Evolutionary conservation across 1,284 basidiomycete genomes (phyloP).

Genomic region (Melampsora occidentalis): DNA sequence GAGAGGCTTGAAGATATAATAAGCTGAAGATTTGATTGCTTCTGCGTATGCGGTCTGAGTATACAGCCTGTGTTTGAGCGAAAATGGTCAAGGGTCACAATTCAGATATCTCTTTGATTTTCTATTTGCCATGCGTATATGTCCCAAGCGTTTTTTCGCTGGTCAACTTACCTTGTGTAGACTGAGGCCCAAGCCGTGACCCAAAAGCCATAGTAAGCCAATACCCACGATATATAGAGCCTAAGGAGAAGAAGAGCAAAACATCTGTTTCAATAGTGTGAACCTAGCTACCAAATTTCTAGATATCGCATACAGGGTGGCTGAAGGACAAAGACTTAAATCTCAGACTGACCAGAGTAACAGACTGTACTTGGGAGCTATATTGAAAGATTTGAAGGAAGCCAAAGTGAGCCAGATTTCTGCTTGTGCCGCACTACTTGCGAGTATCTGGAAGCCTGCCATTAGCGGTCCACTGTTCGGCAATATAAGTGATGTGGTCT

Average conservation of each 20-base stretch:
- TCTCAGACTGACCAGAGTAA: neutral
- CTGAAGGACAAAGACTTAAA: no score
- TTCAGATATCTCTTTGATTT: neutral
- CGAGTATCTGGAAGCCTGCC: neutral
- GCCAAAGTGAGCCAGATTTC: neutral
- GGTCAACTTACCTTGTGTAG: neutral
- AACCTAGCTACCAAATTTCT: neutral
- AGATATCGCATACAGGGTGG: neutral
- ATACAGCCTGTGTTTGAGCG: neutral
- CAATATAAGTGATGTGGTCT: neutral
- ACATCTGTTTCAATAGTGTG: neutral
- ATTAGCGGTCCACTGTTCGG: neutral
- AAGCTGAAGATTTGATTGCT: neutral
- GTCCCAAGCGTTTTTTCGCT: neutral
- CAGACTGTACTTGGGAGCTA: neutral
- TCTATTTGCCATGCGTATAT: neutral
- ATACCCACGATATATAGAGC: constrained; percentile 2
- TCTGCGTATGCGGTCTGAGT: neutral
- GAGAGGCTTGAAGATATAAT: neutral
- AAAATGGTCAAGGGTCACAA: neutral
- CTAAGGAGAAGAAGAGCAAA: neutral
- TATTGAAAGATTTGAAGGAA: neutral
- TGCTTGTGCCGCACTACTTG: neutral
- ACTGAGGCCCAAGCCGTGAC: constrained; percentile 3
- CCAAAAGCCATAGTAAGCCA: constrained; percentile 3